Base-by-base conservation (phyloP, 2,329 filamentous ascomycete genomes). In the Colletotrichum salicis region DNA sequence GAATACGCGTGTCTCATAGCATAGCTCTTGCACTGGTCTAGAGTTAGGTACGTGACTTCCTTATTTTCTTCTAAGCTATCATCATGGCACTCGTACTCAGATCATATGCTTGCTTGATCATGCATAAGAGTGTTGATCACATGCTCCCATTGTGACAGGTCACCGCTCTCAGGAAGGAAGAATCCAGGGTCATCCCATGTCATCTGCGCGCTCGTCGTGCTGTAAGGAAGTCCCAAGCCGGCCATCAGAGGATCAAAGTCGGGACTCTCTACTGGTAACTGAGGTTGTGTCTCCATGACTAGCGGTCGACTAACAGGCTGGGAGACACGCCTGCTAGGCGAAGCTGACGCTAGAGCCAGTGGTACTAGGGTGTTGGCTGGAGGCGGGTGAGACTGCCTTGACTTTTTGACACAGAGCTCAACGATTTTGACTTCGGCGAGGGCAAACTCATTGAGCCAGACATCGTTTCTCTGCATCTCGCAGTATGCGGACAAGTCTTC, bases 371-470 rank as follows among this genome's bases (percentile, higher is more conserved):
- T 29, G 1, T 45, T 60, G 1, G 59, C 24, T 15, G 65, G 52
- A 0, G 63, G 64, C 0, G 63, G 68, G 11, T 69, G 65, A 7
- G 71, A 70, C 19, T 74, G 74, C 12, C 69, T 67, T 3, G 74
- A 71, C 22, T 70, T 77, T 4, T 75, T 70, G 59, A 84, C 81
- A 73, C 82, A 84, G 10, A 84, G 75, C 75, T 84, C 82, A 41
- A 83, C 78, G 0, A 84, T 80, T 67, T 82, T 82, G 15, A 84
- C 80, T 73, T 84, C 83, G 1, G 81, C 81, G 1, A 83, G 75
- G 5, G 78, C 80, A 68, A 84, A 83, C 69, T 83, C 81, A 66
- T 83, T 83, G 33, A 81, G 64, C 82, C 82, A 84, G 5, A 78
- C 76, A 48, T 85, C 82, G n/a, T 76, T 77, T 7, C 79, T 75